Percentiles rank a stretch among this genome's conserved stretches.
phyloP scores from a whole-genome alignment of 345 rosid species.

The Excoecaria agallocha region DNA sequence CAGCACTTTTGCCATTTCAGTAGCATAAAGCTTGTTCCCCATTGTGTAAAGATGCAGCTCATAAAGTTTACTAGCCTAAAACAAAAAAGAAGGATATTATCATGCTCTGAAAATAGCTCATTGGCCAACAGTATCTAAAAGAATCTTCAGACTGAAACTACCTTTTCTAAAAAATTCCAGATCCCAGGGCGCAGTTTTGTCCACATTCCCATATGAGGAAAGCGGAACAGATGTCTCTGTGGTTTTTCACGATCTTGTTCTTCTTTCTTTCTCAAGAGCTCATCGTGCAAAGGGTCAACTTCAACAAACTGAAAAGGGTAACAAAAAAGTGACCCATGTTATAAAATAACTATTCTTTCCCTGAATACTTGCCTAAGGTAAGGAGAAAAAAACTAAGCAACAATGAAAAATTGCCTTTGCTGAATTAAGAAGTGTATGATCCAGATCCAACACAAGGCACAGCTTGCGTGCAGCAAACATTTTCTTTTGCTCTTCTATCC shows the following conservation, averaged over 20 bases:
- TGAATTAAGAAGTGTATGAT: slow-evolving; percentile 97
- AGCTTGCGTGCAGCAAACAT: slow-evolving; percentile 86
- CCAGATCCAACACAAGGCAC: slow-evolving; percentile 94
- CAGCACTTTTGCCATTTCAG: slow-evolving; percentile 99
- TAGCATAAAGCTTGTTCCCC: slow-evolving; percentile 98
- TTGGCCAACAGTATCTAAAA: slow-evolving; percentile 11
- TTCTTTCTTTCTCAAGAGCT: slow-evolving; percentile 84
- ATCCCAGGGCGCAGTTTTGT: slow-evolving; percentile 96
- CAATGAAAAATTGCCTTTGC: slow-evolving; percentile 61
- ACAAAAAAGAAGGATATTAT: slow-evolving; percentile 18
- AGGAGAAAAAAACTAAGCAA: not conserved
- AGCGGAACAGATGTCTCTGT: slow-evolving; percentile 78
- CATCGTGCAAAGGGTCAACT: slow-evolving; percentile 82
- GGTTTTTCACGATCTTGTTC: slow-evolving; percentile 92
- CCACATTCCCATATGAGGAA: slow-evolving; percentile 99
- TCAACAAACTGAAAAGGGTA: slow-evolving; percentile 62
- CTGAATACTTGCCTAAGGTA: not conserved
- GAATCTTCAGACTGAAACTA: slow-evolving; percentile 18
- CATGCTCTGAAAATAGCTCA: slow-evolving; percentile 5
- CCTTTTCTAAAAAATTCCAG: slow-evolving; percentile 96
- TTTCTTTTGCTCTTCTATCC: slow-evolving; percentile 93
- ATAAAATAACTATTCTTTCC: slow-evolving; percentile 1
- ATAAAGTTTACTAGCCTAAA: slow-evolving; percentile 82
- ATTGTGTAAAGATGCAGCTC: slow-evolving; percentile 97
- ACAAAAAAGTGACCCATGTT: not conserved